Evolutionary conservation across 2,329 filamentous ascomycete genomes (phyloP), one percentile per base, ranked within the genome.

Genomic region (Curvularia lunata): DNA sequence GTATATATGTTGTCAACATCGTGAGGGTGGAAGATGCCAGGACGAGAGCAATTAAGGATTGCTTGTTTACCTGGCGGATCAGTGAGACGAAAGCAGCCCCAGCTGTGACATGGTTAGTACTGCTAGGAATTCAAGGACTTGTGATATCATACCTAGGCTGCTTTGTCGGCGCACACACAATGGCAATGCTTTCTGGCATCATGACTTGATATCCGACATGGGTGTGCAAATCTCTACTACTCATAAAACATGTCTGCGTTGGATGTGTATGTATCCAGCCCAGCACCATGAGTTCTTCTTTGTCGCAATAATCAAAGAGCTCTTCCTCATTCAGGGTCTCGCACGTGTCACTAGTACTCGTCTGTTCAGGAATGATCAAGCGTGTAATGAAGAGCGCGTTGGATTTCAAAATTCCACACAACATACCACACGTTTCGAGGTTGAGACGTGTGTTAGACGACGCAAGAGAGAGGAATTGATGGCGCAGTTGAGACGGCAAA

Each of bases 201-300:
- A 97, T 97, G 58, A 95, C 88, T 77, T 99, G 95, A 75, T 97
- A 98, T 10, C 92, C 92, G 3, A 89, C 88, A 72, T 97, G 94
- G 0, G 96, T 99, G 73, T 99, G 95, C 65, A 98, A 75, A 73
- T 99, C 95, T 48, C 94, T 84, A 48, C 90, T 95, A 74, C 92
- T 97, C 91, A 99, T 96, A 75, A 99, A 99, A 77, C 95, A 99
- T 0, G 92, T 96, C 79, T 99, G 95, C 0, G 90, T 92, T 0
- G 95, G 95, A 75, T 99, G 95, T 0, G 95, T 99, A 74, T 99
- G 95, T 60, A 99, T 99, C 95, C 95, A 99, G 38, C 94, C 94
- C 5, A 97, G 84, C 52, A 96, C 87, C 76, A 97, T 86, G 34
- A 98, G 78, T 59, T 96, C 91, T 70, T 96, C 86, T 5, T 83